These are phyloP conservation scores for Cutaneotrichosporon daszewskae DNA, from an alignment of 1,284 basidiomycete genomes.

Conservation along the genomic window DNA sequence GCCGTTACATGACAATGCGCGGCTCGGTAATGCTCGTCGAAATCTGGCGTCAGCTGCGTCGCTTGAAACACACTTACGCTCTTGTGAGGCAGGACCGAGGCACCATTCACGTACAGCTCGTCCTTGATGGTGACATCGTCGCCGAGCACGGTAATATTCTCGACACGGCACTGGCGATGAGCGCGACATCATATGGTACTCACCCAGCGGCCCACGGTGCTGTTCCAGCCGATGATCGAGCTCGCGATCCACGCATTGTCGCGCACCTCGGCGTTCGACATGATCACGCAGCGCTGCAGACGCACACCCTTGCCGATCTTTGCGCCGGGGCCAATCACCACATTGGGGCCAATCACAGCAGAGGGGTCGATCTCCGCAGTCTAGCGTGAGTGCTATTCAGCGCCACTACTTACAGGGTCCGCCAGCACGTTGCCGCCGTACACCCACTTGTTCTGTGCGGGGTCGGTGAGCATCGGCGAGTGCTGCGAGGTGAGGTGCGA, in stretches of 20 bases:
- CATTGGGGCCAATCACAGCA: conserved; percentile 53
- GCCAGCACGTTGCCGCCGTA: conserved; percentile 52
- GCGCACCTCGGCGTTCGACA: conserved; percentile 50
- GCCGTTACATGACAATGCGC: conserved; percentile 47
- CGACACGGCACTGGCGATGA: conserved; percentile 45
- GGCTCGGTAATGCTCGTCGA: conserved; percentile 50
- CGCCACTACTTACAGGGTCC: conserved; percentile 43
- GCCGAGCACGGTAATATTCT: conserved; percentile 53
- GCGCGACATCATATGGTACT: conserved; percentile 18
- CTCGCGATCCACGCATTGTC: conserved; percentile 53
- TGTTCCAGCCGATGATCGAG: conserved; percentile 54
- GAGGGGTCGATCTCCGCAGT: conserved; percentile 52
- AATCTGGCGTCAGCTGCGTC: conserved; percentile 30
- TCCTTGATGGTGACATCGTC: conserved; percentile 55
- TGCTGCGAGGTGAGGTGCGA: conserved; percentile 50
- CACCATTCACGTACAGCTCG: conserved; percentile 53
- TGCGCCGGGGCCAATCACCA: conserved; percentile 52
- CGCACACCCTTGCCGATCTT: conserved; percentile 52
- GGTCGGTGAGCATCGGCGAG: conserved; percentile 49
- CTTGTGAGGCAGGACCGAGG: conserved; percentile 53
- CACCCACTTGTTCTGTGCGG: conserved; percentile 50
- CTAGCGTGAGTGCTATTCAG: conserved; percentile 13
- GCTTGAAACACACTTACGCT: conserved; percentile 37
- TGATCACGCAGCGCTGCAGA: conserved; percentile 53
- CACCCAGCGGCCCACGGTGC: conserved; percentile 52